phyloP scores from a whole-genome alignment of 306 rosid species.

The Casuarina cunninghamiana region DNA sequence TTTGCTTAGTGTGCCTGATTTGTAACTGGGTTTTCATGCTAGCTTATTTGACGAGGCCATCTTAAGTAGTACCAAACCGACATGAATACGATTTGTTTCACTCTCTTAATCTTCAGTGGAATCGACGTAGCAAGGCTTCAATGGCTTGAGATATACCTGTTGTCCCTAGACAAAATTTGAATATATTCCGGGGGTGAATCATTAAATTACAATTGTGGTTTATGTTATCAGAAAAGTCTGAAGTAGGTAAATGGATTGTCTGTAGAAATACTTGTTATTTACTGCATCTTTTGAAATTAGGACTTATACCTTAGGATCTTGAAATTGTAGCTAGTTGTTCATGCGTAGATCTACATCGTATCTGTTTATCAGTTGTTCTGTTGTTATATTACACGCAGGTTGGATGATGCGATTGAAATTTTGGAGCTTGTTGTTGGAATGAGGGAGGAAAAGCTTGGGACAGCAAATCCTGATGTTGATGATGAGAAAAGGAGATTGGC shows the following conservation, averaged over 20 bases:
- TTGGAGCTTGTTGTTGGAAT: slow-evolving; percentile 68
- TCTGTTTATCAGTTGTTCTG: slow-evolving; percentile 5
- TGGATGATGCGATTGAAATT: slow-evolving; percentile 84
- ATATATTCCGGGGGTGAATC: not conserved
- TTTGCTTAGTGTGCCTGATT: not conserved
- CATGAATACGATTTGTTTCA: not conserved
- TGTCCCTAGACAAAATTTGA: not conserved
- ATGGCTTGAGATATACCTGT: not conserved
- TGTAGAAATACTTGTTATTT: not conserved
- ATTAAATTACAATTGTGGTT: not conserved
- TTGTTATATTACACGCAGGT: slow-evolving; percentile 46
- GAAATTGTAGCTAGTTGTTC: not conserved
- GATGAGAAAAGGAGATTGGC: slow-evolving; percentile 92
- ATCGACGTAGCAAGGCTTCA: not conserved
- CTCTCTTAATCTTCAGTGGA: not conserved
- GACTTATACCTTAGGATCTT: not conserved
- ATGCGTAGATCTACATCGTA: not conserved
- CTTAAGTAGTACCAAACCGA: not conserved
- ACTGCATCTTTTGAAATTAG: not conserved
- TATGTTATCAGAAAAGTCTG: not conserved
- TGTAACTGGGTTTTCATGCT: not conserved
- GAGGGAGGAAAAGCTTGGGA: slow-evolving; percentile 94
- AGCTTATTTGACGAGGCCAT: not conserved
- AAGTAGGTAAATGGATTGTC: not conserved
- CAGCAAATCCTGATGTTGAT: slow-evolving; percentile 84